Evolutionary conservation across 768 basidiomycete species (phyloP), one percentile per base, ranked within the genome.

Genomic region (Heimioporus sp.): DNA sequence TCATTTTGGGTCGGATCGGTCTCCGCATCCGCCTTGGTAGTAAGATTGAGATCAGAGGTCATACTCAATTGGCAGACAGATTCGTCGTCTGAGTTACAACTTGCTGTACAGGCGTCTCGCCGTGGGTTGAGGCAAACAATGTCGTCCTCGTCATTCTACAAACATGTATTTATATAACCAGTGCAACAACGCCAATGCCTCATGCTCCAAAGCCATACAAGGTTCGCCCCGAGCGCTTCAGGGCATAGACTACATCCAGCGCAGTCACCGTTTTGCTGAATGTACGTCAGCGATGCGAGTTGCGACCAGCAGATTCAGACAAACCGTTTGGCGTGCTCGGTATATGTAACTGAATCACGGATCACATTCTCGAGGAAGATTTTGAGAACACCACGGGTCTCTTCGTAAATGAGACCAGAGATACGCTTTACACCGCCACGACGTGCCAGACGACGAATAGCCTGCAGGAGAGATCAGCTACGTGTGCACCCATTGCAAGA

Each of bases 371-470:
- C 88, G 15, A 90, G 77, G 81, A 91, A 92, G 63, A 92, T 90
- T 74, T 92, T 93, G 66, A 93, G 77, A 16, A 93, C 91, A 74
- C 90, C 89, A 68, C 91, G 89, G 21, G 90, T 92, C 78, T 93
- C 90, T 70, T 93, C 91, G 69, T 93, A 92, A 73, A 92, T 91
- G 52, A 91, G 80, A 54, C 87, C 87, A 39, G 85, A 87, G 67
- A 90, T 89, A 85, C 87, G 87, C 78, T 93, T 93, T 60, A 93
- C 91, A 83, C 91, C 91, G 65, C 91, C 90, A 80, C 90, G 86
- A 65, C 90, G 87, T 40, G 90, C 90, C 53, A 92, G 86, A 78
- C 90, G 89, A 74, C 87, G 87, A 67, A 92, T 81, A 20, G 68
- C 68, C 67, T 69, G 88, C 90, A 45, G 79, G 58, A 87, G 72